Base-by-base conservation (phyloP, 2,329 filamentous ascomycete species). In the Verticillium nubilum region DNA sequence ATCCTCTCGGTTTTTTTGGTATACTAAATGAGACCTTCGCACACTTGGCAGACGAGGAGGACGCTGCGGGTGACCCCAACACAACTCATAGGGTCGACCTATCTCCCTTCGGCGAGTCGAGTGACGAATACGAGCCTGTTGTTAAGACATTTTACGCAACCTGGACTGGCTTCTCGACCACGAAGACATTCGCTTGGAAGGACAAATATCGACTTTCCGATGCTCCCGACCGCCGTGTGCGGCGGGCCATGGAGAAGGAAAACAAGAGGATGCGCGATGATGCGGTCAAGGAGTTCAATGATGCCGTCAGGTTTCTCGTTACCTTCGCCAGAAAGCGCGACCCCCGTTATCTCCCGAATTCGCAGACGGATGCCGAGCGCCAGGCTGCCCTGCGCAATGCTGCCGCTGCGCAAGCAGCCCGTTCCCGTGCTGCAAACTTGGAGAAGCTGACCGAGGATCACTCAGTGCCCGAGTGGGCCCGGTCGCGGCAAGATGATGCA, bases 231-330 rank as follows among this genome's bases (percentile, higher is more conserved):
- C 86, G 95, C 56, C 85, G 89, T 37, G 81, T 91, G 17, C 86
- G 94, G 57, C 85, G 95, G 31, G 69, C 91, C 42, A 96, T 98
- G 87, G 95, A 98, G 70, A 97, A 97, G 73, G 94, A 97, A 71
- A 99, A 99, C 73, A 90, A 87, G 66, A 90, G 89, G 64, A 75
- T 89, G 26, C 85, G 95, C 57, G 93, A 97, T 23, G 90, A 94
- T 58, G 92, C 87, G 2, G 85, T 90, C 12, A 85, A 89, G 59
- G 91, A 97, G 65, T 98, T 97, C 77, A 98, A 97, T 73, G 92
- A 97, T 62, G 90, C 92, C 3, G 92, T 99, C 29, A 80, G 91
- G 59, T 90, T 92, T 6, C 81, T 99, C 13, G 89, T 98, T 2
- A 82, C 87, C 1, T 98, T 98, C 73, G 89, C 94, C 17, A 88